These are phyloP conservation scores for Rheum nobile DNA, from an alignment of 148 eudicot genomes.

Conservation along the genomic window DNA sequence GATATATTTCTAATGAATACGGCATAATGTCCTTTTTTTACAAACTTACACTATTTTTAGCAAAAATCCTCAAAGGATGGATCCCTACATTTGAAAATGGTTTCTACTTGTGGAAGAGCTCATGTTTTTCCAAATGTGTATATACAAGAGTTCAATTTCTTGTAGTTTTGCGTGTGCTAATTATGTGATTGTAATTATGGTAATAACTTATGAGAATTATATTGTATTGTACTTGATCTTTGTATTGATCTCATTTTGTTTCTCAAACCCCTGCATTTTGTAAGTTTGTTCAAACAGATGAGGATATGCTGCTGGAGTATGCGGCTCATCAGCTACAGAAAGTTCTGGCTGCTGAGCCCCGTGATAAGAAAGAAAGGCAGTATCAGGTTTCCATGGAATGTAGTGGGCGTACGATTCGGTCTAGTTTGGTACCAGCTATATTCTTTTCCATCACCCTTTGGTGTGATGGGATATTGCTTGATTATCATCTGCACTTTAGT, in stretches of 20 bases:
- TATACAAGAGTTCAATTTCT: background rate
- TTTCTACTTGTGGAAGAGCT: background rate
- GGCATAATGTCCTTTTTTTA: background rate
- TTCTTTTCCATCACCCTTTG: constrained; percentile 49
- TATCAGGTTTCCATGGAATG: constrained; percentile 30
- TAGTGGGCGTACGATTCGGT: constrained; percentile 28
- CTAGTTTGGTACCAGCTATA: constrained; percentile 50
- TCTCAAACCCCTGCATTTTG: constrained; percentile 7
- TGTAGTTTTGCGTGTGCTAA: background rate
- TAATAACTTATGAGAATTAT: background rate
- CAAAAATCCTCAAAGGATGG: background rate
- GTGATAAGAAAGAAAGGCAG: constrained; percentile 28
- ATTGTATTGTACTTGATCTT: background rate
- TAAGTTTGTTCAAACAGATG: constrained; percentile 71
- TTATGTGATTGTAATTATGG: background rate
- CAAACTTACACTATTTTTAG: background rate
- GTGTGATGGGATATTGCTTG: constrained; percentile 61
- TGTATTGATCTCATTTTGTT: background rate
- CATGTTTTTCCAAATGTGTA: background rate
- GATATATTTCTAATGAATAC: background rate
- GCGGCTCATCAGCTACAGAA: constrained; percentile 46
- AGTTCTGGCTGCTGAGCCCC: constrained; percentile 27
- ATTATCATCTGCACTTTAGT: constrained; percentile 67
- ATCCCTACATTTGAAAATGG: background rate
- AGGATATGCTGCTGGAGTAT: constrained; percentile 44